Base-by-base conservation (phyloP, 352 stramenopile genomes). In the Phytophthora colocasiae region DNA sequence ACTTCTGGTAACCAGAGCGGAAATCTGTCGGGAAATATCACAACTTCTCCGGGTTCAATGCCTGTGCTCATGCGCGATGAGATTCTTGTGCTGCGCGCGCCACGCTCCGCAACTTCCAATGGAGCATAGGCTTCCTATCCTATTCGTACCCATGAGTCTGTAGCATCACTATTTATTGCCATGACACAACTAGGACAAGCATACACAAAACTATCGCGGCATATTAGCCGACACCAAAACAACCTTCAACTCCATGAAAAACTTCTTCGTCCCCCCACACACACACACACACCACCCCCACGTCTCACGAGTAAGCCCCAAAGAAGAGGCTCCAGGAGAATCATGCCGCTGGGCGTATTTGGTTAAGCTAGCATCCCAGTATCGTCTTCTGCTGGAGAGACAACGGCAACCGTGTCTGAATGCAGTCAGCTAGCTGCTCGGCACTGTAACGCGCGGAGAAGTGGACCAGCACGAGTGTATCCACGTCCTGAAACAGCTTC, bases 51-150 rank as follows among this genome's bases (percentile, higher is more conserved):
- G 22, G 2, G 22, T 22, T 22, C 78, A 22, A 83, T 95, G 65
- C 83, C 83, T 17, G 72, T 85, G 45, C 76, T 95, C 40, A 75
- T 88, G 56, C 80, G 82, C 46, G 83, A 94, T 63, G 86, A 94
- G 64, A 91, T 94, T 48, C 72, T 92, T 45, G 76, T 92, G 66
- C 75, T 94, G 29, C 83, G 86, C 12, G 83, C 86, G 4, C 91
- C 81, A 45, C 86, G 27, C 61, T 80, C 27, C 71, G 80, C 52
- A 94, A 94, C 75, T 91, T 89, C 50, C 58, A 19, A 19, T 94
- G 85, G 85, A 87, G 84, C 68, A 81, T 78, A 75, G 66, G 58
- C 22, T 44, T 17, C 14, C 36, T 22, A 6, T 22, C 32, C 22
- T 66, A 46, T 50, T 32, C 40, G 50, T 67, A 50, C 1, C 48